Conservation (phyloP, 768 basidiomycete species). For the Lactifluus echinatus region DNA sequence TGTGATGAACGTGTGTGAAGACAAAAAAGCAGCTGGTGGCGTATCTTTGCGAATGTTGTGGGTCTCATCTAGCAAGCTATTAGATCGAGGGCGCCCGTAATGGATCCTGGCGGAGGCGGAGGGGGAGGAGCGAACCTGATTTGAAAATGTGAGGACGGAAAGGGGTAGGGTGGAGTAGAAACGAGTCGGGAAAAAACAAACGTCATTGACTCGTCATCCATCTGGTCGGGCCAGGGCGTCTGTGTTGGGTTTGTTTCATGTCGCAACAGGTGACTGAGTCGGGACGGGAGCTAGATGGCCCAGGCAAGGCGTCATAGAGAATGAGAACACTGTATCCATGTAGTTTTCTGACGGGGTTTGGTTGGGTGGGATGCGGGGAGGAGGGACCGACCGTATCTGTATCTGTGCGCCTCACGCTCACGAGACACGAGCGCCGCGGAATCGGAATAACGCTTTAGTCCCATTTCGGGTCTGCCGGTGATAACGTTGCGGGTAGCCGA, state of each 20-base stretch:
- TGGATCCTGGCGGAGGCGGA: not conserved
- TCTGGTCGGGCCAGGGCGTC: not conserved
- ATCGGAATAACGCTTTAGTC: too few species aligned
- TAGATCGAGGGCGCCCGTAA: not conserved
- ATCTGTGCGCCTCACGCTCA: too few species aligned
- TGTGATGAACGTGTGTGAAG: not conserved
- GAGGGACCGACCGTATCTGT: too few species aligned
- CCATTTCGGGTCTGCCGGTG: not conserved
- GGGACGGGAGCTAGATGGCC: too few species aligned
- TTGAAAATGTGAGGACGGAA: not conserved
- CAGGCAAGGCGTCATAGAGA: too few species aligned
- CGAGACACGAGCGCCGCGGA: too few species aligned
- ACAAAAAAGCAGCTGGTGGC: not conserved
- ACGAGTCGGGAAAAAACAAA: not conserved
- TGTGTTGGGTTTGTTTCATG: not conserved
- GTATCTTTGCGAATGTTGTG: not conserved
- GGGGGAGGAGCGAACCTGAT: slow-evolving; percentile 4
- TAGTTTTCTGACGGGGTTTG: too few species aligned
- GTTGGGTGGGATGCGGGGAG: too few species aligned
- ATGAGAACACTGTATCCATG: too few species aligned
- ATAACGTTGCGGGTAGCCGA: not conserved
- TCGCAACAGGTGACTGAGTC: not conserved
- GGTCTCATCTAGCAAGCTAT: not conserved
- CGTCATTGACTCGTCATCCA: slow-evolving; percentile 3
- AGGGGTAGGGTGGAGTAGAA: too few species aligned